Conservation (phyloP, 805 yeast species). For the Yamadazyma akitaensis region DNA sequence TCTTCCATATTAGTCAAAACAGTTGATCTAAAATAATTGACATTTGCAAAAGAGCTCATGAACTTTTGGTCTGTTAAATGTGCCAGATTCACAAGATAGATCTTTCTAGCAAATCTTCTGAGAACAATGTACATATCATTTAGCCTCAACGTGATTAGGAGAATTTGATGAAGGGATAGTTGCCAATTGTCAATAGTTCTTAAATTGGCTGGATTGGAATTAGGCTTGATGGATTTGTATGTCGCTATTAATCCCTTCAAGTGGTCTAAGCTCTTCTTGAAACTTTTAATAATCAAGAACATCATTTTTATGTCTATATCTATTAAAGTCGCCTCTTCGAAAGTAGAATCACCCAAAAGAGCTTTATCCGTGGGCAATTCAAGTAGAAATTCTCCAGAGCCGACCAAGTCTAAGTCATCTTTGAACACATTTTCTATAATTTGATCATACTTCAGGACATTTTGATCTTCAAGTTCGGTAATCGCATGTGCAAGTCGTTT, state of each 20-base stretch:
- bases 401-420: slow-evolving; percentile 11
- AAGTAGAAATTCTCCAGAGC: slow-evolving; percentile 6
- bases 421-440: slow-evolving; percentile 4
- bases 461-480: slow-evolving; percentile 14
- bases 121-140: slow-evolving; percentile 50
- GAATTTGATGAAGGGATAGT: slow-evolving; percentile 44
- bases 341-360: slow-evolving; percentile 3
- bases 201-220: slow-evolving; percentile 10
- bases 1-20: slow-evolving; percentile 31
- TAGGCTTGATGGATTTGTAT: slow-evolving; percentile 13
- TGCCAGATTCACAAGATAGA: slow-evolving; percentile 42
- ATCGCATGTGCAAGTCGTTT: slow-evolving; percentile 29
- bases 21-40: slow-evolving; percentile 26
- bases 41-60: slow-evolving; percentile 22
- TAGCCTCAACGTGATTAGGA: slow-evolving; percentile 42
- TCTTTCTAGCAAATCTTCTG: slow-evolving; percentile 46
- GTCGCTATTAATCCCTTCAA: slow-evolving; percentile 20
- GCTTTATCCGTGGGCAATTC: slow-evolving; percentile 4
- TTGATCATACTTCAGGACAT: slow-evolving; percentile 3
- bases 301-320: slow-evolving; percentile 39
- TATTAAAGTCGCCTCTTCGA: slow-evolving; percentile 27
- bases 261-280: slow-evolving; percentile 26
- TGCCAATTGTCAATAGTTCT: slow-evolving; percentile 25
- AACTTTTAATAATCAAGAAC: slow-evolving; percentile 22
- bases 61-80: slow-evolving; percentile 44